Conservation (phyloP, 768 basidiomycete species). For the Kwoniella sp. region DNA sequence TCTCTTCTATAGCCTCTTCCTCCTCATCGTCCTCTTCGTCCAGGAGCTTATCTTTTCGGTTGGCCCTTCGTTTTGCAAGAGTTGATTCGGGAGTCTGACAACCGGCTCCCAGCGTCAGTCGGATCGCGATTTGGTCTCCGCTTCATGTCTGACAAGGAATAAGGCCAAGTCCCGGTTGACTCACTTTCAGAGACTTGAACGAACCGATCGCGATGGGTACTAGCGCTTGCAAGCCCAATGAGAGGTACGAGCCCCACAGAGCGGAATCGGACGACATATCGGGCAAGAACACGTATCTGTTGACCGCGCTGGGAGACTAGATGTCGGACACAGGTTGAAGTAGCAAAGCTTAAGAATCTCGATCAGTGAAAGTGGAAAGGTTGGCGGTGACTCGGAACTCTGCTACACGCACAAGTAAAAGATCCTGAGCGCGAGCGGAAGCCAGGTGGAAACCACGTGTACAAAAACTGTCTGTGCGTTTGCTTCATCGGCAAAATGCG, state of each 20-base stretch:
- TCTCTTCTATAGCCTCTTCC: conserved; percentile 65
- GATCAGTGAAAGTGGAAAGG: no score
- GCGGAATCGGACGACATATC: conserved; percentile 20
- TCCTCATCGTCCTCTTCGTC: conserved; percentile 56
- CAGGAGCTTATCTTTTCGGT: conserved; percentile 10
- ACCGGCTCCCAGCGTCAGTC: not conserved
- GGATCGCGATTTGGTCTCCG: not conserved
- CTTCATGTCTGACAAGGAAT: not conserved
- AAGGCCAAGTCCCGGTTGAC: conserved; percentile 16
- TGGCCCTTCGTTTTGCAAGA: conserved; percentile 2
- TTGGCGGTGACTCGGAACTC: no score
- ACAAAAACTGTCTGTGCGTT: no score
- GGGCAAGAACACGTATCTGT: no score
- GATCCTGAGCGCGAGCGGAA: no score
- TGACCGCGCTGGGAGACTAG: no score
- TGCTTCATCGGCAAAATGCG: no score
- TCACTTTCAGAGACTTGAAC: conserved; percentile 54
- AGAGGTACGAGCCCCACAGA: conserved; percentile 20
- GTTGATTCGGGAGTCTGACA: conserved; percentile 24
- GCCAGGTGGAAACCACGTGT: no score
- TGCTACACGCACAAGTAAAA: no score
- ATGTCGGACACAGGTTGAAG: no score
- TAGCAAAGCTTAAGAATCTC: no score
- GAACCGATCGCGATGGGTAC: conserved; percentile 50
- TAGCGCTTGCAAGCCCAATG: conserved; percentile 42